Base-by-base conservation (phyloP, 2,329 filamentous ascomycete species). In the Fusarium guadeloupense region DNA sequence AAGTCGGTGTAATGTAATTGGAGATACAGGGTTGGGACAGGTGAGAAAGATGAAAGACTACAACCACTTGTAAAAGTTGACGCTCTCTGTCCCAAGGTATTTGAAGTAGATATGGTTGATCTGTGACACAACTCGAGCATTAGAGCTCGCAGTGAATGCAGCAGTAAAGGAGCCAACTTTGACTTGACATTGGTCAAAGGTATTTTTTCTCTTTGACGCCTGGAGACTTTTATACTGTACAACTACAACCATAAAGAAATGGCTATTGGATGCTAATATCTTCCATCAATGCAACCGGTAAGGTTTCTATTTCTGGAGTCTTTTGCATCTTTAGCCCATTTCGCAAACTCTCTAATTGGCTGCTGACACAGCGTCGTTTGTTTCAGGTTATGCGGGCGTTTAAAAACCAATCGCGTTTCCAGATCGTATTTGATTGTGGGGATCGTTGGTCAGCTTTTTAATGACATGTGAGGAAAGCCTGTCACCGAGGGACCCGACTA, bases 331-430 rank as follows among this genome's bases (percentile, higher is more conserved):
- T 47, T 41, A 43, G 28, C 31, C 50, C 51, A 51, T 38, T 53
- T 31, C 52, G 51, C 17, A 25, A 51, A 42, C 26, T 20, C 37
- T 21, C 38, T 71, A 60, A 71, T 71, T 72, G 67, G 70, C 34
- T 38, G 54, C 56, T 38, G 43, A 51, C 48, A 58, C 57, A 55
- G 54, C 67, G 54, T 74, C 70, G 71, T 73, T 64, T 71, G 72
- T 75, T 75, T 75, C 72, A 75, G 73, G 67, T 72, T 71, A 69
- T 74, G 72, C 68, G 59, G 66, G 67, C 69, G 67, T 54, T 61
- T 72, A 67, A 20, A 43, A 62, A 51, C 72, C 72, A 74, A 74
- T 74, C 39, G 53, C 31, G 13, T 38, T 45, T 33, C 33, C 34
- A 28, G 26, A 34, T 35, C 39, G 44, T 42, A 25, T 49, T 45